Percentiles rank a stretch among this genome's conserved stretches.
Conservation (phyloP, 768 basidiomycete species). For the Agrocybe pediades region DNA sequence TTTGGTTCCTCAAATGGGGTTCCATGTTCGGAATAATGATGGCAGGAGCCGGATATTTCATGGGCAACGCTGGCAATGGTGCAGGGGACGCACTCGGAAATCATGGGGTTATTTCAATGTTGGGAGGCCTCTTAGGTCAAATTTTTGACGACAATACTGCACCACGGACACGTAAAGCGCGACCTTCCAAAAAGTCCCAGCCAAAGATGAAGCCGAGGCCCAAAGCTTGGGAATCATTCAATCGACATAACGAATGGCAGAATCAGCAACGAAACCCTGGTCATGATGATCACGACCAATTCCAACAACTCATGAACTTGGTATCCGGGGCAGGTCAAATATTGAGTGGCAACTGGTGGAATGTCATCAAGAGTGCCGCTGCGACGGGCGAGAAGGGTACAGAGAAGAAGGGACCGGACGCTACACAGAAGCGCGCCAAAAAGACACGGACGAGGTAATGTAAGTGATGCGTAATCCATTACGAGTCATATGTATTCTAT, state of each 20-base stretch:
- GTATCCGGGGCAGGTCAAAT: constrained; percentile 14
- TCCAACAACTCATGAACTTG: constrained; percentile 17
- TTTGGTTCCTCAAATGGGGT: constrained; percentile 83
- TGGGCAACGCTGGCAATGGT: constrained; percentile 36
- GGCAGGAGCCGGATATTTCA: constrained; percentile 57
- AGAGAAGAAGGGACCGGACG: background rate
- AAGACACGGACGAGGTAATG: constrained; percentile 32
- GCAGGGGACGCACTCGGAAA: constrained; percentile 32
- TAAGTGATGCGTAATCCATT: background rate
- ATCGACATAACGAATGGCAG: constrained; percentile 62
- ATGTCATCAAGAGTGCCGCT: constrained; percentile 2
- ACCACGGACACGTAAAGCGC: constrained; percentile 1
- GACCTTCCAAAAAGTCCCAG: constrained; percentile 8
- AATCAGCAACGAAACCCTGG: constrained; percentile 29
- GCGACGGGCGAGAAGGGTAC: constrained; percentile 1
- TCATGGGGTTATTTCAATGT: constrained; percentile 35
- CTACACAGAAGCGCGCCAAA: constrained; percentile 12
- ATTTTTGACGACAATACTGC: constrained; percentile 27
- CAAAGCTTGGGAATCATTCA: constrained; percentile 70
- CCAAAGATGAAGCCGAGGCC: constrained; percentile 28
- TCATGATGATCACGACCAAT: constrained; percentile 6
- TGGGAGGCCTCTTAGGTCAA: constrained; percentile 38
- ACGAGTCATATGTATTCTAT: constrained; percentile 4
- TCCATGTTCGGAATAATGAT: constrained; percentile 54
- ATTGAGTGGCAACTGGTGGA: constrained; percentile 21